phyloP scores from a whole-genome alignment of 208 protist species.

The Trypanosoma vivax region DNA sequence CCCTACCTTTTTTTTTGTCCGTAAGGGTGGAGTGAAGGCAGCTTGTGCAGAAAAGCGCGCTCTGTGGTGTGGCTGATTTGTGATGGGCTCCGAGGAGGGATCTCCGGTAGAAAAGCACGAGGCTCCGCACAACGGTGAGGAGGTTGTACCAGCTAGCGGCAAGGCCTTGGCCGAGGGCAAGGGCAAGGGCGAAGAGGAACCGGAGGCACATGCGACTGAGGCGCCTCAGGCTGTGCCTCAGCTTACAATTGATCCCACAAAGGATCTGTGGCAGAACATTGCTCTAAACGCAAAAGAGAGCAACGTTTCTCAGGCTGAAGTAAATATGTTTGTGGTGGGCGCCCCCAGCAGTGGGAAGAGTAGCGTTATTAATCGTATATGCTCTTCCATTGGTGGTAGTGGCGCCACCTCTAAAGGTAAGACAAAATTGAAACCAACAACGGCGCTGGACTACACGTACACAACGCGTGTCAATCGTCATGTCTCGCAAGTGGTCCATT shows the following conservation, averaged over 20 bases:
- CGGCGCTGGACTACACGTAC: conserved; percentile 85
- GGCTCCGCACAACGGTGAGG: background rate
- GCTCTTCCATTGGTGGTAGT: conserved; percentile 37
- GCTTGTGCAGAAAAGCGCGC: no score
- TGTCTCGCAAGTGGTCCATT: conserved; percentile 74
- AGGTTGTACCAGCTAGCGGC: background rate
- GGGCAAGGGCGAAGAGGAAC: background rate
- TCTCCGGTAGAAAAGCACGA: background rate
- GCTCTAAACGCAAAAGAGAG: conserved; percentile 63
- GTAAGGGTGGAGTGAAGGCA: no score
- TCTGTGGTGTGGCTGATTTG: no score
- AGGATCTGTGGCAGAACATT: conserved; percentile 89
- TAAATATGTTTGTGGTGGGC: conserved; percentile 69
- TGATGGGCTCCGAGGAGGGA: no score
- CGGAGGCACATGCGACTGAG: conserved; percentile 1
- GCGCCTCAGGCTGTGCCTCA: conserved; percentile 17
- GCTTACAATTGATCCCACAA: conserved; percentile 67
- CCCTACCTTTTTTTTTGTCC: no score
- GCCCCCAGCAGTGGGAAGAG: conserved; percentile 71
- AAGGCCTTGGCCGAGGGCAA: background rate
- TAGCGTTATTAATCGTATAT: conserved; percentile 69
- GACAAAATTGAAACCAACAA: conserved; percentile 71
- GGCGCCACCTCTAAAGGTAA: conserved; percentile 19
- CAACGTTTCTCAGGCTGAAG: conserved; percentile 50
- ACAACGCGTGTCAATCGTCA: conserved; percentile 72